Base-by-base conservation (phyloP, 2,329 filamentous ascomycete species). In the Penicillium sp. region DNA sequence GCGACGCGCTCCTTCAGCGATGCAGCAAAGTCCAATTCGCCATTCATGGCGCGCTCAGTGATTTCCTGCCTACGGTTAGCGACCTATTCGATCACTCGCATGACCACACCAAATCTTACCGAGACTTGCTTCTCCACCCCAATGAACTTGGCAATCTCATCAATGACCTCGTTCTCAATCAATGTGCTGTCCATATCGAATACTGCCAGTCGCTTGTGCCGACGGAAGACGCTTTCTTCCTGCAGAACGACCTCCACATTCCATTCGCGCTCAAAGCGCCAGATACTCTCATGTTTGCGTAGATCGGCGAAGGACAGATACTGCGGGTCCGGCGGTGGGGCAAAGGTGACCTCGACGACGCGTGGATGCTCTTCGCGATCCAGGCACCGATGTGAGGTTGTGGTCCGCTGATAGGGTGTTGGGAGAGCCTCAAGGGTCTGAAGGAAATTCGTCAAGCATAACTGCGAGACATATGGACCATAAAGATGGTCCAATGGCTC, bases 151-250 rank as follows among this genome's bases (percentile, higher is more conserved):
- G 92, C 92, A 39, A 98, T 82, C 55, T 96, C 81, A 64, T 98
- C 92, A 59, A 98, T 96, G 44, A 95, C 89, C 69, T 98, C 92
- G 64, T 98, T 89, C 37, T 90, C 84, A 61, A 98, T 96, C 43
- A 98, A 76, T 0, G 92, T 98, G 64, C 84, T 92, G 69, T 98
- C 92, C 92, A 98, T 98, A 64, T 98, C 92, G 58, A 98, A 98
- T 20, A 95, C 86, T 3, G 90, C 88, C 8, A 96, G 73, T 6
- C 90, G 79, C 50, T 89, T 89, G 64, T 93, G 79, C 17, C 82
- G 76, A 41, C 87, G 74, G 71, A 82, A 87, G 20, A 90, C 72
- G 18, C 71, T 76, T 57, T 90, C 85, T 27, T 66, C 66, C 63
- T 93, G 85, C 45, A 94, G 72, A 13, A 85, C 77, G 10, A 90